phyloP scores from a whole-genome alignment of 2,329 filamentous ascomycete species.

The Aspergillus tanneri region DNA sequence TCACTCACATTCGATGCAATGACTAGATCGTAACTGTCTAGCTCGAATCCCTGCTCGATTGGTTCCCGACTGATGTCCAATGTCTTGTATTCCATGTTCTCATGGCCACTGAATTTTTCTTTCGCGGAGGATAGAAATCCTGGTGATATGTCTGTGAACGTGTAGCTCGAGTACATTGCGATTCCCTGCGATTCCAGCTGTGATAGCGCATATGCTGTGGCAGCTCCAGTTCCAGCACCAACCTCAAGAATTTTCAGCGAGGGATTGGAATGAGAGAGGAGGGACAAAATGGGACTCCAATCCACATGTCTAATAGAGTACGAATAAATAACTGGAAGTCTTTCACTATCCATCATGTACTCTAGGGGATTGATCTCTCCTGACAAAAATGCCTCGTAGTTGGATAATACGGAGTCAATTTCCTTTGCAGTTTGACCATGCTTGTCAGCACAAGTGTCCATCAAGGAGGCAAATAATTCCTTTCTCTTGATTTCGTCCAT shows the following conservation, averaged over 20 bases:
- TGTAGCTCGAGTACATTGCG: conserved; percentile 12
- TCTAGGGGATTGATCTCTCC: background rate
- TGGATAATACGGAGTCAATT: background rate
- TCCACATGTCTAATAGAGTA: background rate
- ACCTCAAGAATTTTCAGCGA: no score
- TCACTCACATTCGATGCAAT: background rate
- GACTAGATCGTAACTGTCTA: conserved; percentile 4
- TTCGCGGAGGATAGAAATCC: conserved; percentile 8
- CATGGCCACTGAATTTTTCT: conserved; percentile 9
- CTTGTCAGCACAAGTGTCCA: background rate
- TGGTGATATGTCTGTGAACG: conserved; percentile 20
- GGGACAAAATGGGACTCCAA: background rate
- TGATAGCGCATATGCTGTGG: conserved; percentile 10
- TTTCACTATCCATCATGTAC: background rate
- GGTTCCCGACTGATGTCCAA: conserved; percentile 8
- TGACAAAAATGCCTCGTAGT: background rate
- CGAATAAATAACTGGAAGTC: background rate
- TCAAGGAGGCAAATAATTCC: background rate
- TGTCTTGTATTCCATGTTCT: background rate
- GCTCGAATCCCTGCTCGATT: conserved; percentile 9
- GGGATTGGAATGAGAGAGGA: background rate
- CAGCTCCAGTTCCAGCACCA: no score
- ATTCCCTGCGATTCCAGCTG: conserved; percentile 3
- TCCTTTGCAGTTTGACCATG: background rate
- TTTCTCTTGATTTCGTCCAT: no score